Conservation (phyloP, 2,329 filamentous ascomycete species). For the Ceratocystiopsis brevicomis region DNA sequence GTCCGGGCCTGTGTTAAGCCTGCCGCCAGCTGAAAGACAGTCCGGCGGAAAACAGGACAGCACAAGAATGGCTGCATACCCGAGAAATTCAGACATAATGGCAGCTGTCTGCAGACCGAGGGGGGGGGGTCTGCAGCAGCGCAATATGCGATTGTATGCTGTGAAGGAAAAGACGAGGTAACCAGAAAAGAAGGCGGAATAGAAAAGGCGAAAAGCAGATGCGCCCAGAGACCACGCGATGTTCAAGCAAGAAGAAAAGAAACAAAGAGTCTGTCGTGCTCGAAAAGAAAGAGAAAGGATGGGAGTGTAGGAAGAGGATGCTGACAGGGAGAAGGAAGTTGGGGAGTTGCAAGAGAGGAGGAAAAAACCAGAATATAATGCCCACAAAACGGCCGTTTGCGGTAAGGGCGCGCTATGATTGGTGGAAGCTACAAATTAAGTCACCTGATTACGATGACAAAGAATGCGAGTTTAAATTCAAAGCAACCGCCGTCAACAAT, state of each 20-base stretch:
- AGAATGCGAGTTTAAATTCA: no score
- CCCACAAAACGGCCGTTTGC: no score
- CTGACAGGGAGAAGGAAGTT: not conserved
- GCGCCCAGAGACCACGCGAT: not conserved
- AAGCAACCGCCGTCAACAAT: no score
- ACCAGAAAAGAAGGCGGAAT: not conserved
- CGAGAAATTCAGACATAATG: conserved; percentile 9
- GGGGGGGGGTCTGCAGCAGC: no score
- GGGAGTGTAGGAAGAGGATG: not conserved
- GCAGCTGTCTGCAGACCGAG: not conserved
- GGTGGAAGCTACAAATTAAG: not conserved
- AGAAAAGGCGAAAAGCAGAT: not conserved
- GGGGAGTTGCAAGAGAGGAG: not conserved
- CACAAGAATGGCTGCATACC: conserved; percentile 3
- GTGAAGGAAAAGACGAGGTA: not conserved
- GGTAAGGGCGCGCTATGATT: not conserved
- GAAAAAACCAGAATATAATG: not conserved
- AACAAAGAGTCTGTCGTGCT: no score
- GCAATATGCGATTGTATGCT: not conserved
- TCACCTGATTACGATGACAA: no score
- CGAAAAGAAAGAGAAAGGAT: not conserved
- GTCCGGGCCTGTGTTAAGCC: no score
- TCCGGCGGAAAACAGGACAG: not conserved
- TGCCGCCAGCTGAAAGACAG: not conserved
- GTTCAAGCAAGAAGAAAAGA: not conserved